Evolutionary conservation across 2,329 filamentous ascomycete genomes (phyloP), one percentile per base, ranked within the genome.

Genomic region (Exophiala alcalophila): DNA sequence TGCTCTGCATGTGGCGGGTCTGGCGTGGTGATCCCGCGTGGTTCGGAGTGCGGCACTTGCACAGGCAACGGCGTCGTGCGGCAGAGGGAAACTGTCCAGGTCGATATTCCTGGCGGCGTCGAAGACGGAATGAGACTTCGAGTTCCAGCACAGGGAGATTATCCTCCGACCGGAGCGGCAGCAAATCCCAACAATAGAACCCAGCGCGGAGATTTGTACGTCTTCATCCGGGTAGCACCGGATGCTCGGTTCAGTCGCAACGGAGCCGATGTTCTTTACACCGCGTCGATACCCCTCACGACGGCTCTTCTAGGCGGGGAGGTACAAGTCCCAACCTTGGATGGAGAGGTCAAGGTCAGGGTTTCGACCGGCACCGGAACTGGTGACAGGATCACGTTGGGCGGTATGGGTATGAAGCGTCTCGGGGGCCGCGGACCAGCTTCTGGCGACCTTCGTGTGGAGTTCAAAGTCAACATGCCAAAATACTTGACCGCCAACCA

Each of bases 71-170:
- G 92, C 31, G 90, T 94, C 11, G 78, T 88, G 24, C 77, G 88
- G 56, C 87, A 95, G 59, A 77, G 81, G 49, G 88, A 86, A 69
- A 87, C 85, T 0, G 81, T 98, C 35, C 84, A 78, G 19, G 78
- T 98, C 29, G 90, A 97, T 57, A 96, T 98, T 31, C 92, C 92
- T 1, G 89, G 86, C 15, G 92, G 92, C 52, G 89, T 98, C 21
- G 92, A 97, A 63, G 91, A 98, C 63, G 90, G 91, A 41, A 97
- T 97, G 91, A 80, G 88, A 44, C 70, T 98, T 58, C 78, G 87
- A 38, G 78, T 98, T 19, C 80, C 82, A 45, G 86, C 86, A 18
- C 89, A 94, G 60, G 92, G 92, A 53, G 91, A 98, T 60, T 83
- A 87, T 11, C 84, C 92, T 15, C 73, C 81, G 6, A 91, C 86